Evolutionary conservation across 2,329 filamentous ascomycete species (phyloP), one percentile per base, ranked within the genome.

Genomic region (Colletotrichum coccodes): DNA sequence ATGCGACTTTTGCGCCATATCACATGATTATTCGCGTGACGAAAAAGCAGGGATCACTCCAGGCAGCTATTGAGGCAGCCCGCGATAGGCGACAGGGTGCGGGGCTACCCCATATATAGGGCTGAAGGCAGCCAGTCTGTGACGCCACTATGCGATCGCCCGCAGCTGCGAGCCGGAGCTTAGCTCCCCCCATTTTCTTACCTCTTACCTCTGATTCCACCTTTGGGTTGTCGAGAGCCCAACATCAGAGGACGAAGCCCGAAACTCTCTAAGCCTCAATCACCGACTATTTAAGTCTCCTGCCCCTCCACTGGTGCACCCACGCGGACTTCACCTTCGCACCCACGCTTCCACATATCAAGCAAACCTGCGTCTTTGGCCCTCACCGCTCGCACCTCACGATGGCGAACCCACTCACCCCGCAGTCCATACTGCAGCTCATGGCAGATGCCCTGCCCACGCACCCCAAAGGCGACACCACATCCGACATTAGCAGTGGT

Each of bases 401-500:
- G 16, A 70, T 68, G 65, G 54, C 74, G 14, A 78, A 83, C 60
- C 82, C 83, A 6, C 78, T 86, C 56, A 80, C 78, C 68, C 76
- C 81, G 42, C 78, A 81, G 69, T 81, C 82, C 71, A 78, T 91
- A 71, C 79, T 90, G 36, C 80, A 82, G 73, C 80, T 80, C 73
- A 91, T 91, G 88, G 85, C 86, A 65, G 84, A 89, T 50, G 88
- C 88, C 34, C 78, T 91, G 60, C 87, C 89, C 11, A 86, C 84
- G 2, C 87, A 89, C 72, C 72, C 79, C 0, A 76, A 81, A 57
- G 82, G 77, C 70, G 88, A 90, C 75, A 84, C 84, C 21, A 84
- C 82, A n/a, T 90, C 89, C 5, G 87, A 90, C 72, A 77, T 95
- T 34, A 90, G 90, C 72, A 91, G 88, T 66, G 88, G 92, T 0